These are phyloP conservation scores for Ogataea pilisensis DNA, from an alignment of 805 yeast genomes.

Conservation along the genomic window DNA sequence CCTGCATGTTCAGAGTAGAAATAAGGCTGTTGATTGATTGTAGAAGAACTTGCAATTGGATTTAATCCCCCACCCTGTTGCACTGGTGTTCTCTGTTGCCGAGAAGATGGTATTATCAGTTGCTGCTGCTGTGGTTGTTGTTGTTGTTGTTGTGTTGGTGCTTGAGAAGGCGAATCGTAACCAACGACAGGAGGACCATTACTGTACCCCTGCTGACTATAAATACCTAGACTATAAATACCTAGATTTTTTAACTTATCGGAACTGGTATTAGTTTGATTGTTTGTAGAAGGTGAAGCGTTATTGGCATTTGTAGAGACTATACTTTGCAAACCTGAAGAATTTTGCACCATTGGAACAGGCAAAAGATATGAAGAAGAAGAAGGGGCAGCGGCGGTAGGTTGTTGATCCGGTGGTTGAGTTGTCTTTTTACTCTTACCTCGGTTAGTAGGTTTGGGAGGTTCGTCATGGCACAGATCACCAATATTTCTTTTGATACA, in stretches of 20 bases:
- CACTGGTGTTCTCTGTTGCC: constrained; percentile 5
- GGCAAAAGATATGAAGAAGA: background rate
- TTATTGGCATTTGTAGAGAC: constrained; percentile 1
- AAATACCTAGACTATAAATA: constrained; percentile 15
- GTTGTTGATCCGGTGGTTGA: constrained; percentile 1
- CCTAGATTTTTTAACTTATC: constrained; percentile 14
- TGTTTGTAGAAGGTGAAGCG: background rate
- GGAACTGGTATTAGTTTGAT: constrained; percentile 3
- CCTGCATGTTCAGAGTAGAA: constrained; percentile 92
- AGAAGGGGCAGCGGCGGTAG: no score
- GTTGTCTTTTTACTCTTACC: constrained; percentile 14
- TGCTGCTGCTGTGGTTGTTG: constrained; percentile 3
- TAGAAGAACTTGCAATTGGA: constrained; percentile 14
- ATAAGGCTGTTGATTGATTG: constrained; percentile 62
- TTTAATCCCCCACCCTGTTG: background rate
- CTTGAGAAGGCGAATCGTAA: background rate
- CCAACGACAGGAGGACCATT: background rate
- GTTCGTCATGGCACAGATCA: constrained; percentile 79
- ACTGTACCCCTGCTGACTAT: constrained; percentile 7
- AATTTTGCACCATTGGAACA: background rate
- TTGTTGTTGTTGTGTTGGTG: background rate
- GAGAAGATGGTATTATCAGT: constrained; percentile 2
- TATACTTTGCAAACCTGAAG: constrained; percentile 9
- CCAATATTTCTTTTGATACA: constrained; percentile 86
- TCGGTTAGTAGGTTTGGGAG: constrained; percentile 37